Evolutionary conservation across 2,329 filamentous ascomycete genomes (phyloP).

Genomic region (Microascus cirrosus): DNA sequence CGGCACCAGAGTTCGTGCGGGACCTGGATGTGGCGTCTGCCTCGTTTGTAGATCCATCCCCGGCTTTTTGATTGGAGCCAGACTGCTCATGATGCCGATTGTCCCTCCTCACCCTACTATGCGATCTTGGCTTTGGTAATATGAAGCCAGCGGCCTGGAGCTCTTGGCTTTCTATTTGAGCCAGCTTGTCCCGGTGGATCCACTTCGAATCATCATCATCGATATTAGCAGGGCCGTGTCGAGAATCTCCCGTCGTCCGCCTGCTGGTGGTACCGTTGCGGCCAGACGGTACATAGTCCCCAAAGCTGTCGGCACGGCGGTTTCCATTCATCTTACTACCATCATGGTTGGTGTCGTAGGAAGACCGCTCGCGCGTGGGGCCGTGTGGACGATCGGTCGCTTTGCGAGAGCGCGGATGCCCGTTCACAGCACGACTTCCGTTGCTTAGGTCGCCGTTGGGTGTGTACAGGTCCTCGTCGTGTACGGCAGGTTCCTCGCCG

Average conservation of each 20-base stretch:
- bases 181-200: conserved; percentile 79
- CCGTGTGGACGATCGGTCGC: neutral
- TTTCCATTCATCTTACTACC: neutral
- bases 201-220: conserved; percentile 58
- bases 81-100: conserved; percentile 7
- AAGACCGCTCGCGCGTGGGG: neutral
- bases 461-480: neutral
- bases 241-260: neutral
- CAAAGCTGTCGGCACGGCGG: neutral
- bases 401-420: neutral
- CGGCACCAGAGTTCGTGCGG: conserved; percentile 13
- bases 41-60: neutral
- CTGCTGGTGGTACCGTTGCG: neutral
- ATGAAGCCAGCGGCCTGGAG: conserved; percentile 67
- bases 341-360: neutral
- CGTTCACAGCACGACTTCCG: conserved; percentile 9
- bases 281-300: neutral
- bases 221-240: neutral
- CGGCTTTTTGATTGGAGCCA: neutral
- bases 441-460: conserved; percentile 10
- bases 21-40: conserved; percentile 10
- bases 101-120: conserved; percentile 28
- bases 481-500: neutral
- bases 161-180: conserved; percentile 70
- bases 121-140: conserved; percentile 40